phyloP scores from a whole-genome alignment of 2,329 filamentous ascomycete genomes.

The Aspergillus latus region DNA sequence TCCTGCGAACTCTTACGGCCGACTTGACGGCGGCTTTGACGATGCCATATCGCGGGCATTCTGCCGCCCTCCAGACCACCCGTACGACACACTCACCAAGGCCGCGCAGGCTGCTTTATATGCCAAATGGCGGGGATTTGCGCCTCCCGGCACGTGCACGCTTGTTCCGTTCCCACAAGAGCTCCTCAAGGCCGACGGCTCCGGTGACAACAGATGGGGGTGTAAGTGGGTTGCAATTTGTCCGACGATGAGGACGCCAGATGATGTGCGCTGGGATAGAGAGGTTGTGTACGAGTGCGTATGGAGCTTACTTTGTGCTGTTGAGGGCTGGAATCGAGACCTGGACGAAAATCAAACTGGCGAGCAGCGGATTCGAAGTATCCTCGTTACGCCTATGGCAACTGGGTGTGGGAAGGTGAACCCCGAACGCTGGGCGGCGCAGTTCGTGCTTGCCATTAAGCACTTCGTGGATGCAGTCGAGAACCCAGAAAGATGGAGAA shows the following conservation, averaged over 20 bases:
- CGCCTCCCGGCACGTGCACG: slow-evolving; percentile 53
- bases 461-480: slow-evolving; percentile 52
- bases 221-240: slow-evolving; percentile 51
- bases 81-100: slow-evolving; percentile 51
- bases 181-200: slow-evolving; percentile 22
- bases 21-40: slow-evolving; percentile 57
- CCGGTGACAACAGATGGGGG: slow-evolving; percentile 39
- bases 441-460: slow-evolving; percentile 53
- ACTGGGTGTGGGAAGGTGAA: slow-evolving; percentile 51
- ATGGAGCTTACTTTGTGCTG: slow-evolving; percentile 52
- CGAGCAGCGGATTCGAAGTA: slow-evolving; percentile 38
- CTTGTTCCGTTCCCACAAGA: slow-evolving; percentile 47
- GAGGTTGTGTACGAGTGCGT: slow-evolving; percentile 57
- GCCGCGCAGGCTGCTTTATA: slow-evolving; percentile 50
- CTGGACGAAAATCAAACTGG: slow-evolving; percentile 1
- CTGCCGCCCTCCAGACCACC: slow-evolving; percentile 43
- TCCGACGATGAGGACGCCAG: slow-evolving; percentile 55
- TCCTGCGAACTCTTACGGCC: slow-evolving; percentile 56
- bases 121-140: slow-evolving; percentile 50
- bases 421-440: slow-evolving; percentile 51
- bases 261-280: slow-evolving; percentile 49
- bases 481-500: slow-evolving; percentile 45
- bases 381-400: slow-evolving; percentile 56
- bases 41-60: slow-evolving; percentile 54
- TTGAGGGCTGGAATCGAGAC: slow-evolving; percentile 50